Base-by-base conservation (phyloP, 768 basidiomycete species). In the Lactarius indigo region DNA sequence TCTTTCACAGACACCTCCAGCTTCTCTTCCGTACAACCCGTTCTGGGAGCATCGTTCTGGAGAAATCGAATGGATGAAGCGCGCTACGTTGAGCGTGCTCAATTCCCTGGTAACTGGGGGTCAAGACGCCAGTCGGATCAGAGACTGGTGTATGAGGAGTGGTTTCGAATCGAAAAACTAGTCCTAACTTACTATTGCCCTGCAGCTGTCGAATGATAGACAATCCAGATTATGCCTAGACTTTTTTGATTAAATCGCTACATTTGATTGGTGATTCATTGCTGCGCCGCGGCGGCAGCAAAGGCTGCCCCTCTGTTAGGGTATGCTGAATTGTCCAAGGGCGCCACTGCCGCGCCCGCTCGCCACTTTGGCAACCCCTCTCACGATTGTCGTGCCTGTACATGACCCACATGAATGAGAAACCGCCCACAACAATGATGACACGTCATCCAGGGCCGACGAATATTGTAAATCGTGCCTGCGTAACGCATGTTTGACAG, bases 61-160 rank as follows among this genome's bases (percentile, higher is more conserved):
- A 62, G 75, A 78, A n/a, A 60, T 72, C 26, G 28, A 73, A 30
- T 79, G 78, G 79, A 56, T 78, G 37, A 50, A 72, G 30, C 55
- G 54, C 6, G 69, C 68, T 8, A 62, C 47, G 20, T 33, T 63
- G 50, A 50, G 37, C 42, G 50, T 68, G 15, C 44, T 57, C 35
- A 26, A 61, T 12, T 61, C 55, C 28, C 41, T 68, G 20, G 26
- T 5, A 20, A 33, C 20, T 5, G 35, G 13, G 47, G 58, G 56
- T 33, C 58, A 66, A 26, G 68, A 66, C n/a, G 9, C 44, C 3
- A 28, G 59, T 37, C 41, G 56, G 64, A 35, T 61, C 23, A 41
- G 44, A 33, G 64, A 59, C 60, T 73, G 75, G 60, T 66, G 64
- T 33, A 20, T n/a, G 39, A 57, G 18, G 26, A 68, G 63, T 35